Evolutionary conservation across 768 basidiomycete species (phyloP), one percentile per base, ranked within the genome.

Genomic region (Suillus occidentalis): DNA sequence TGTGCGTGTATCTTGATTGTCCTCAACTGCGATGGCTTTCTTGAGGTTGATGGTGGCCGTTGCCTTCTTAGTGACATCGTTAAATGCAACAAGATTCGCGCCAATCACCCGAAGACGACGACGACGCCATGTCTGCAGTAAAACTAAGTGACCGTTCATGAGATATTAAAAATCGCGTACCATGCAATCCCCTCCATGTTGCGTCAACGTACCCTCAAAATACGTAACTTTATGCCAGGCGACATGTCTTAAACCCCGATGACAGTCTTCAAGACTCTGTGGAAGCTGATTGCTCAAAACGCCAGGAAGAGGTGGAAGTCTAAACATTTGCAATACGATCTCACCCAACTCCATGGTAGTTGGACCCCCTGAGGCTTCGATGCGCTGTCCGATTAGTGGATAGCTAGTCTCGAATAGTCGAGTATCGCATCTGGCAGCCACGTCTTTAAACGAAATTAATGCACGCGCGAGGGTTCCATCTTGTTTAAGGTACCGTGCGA

Each of bases 151-250:
- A 28, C 16, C 36, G 45, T 50, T 34, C 2, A 22, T 50, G n/a
- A 31, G 52, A 45, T 31, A 10, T 6, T 13, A n/a, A 52, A 43
- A 25, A 31, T 34, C 31, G 81, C 92, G 73, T 77, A 97, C 96
- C 66, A 80, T 83, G 74, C 95, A 97, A 73, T 97, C 97, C 12
- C 96, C 97, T 18, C 97, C 97, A 67, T 84, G 87, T 80, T 99
- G 97, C 16, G 97, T 99, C 68, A 99, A 77, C 0, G 88, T 89
- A 34, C 97, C 95, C 76, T 97, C 92, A 77, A 92, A 94, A 77
- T 97, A 96, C 25, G 94, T 93, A 68, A 90, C 85, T 79, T 96
- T 95, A 72, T 97, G 95, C 95, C 95, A 97, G 43, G 90, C 89
- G 63, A 94, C 89, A 71, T 96, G 91, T 65, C 93, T 82, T 68